phyloP scores from a whole-genome alignment of 306 rosid genomes.

The Rosa persica region DNA sequence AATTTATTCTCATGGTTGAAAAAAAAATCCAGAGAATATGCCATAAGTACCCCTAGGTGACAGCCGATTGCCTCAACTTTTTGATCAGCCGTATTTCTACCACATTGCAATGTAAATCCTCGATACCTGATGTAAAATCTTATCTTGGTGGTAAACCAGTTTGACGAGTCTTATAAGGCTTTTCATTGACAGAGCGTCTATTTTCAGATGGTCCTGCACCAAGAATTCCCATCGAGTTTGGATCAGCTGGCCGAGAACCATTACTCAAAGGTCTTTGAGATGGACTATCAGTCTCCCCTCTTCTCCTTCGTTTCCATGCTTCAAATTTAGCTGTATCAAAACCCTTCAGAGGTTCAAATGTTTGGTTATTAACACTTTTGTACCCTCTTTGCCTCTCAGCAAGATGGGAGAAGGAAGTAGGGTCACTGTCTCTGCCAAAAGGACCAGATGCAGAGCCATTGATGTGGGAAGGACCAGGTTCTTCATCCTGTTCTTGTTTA shows the following conservation, averaged over 20 bases:
- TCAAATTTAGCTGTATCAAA: constrained; percentile 62
- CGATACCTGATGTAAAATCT: constrained; percentile 53
- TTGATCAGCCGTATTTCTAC: constrained; percentile 37
- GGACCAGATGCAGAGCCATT: constrained; percentile 62
- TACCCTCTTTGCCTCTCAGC: constrained; percentile 62
- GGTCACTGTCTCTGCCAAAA: constrained; percentile 58
- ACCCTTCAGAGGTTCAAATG: constrained; percentile 58
- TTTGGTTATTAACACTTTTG: constrained; percentile 46
- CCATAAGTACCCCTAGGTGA: constrained; percentile 31
- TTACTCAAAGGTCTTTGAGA: constrained; percentile 58
- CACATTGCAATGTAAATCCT: constrained; percentile 30
- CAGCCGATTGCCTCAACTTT: constrained; percentile 42
- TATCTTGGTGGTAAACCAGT: constrained; percentile 67
- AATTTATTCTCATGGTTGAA: constrained; percentile 68
- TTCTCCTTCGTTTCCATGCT: constrained; percentile 90
- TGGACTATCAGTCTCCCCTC: constrained; percentile 62
- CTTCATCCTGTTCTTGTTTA: constrained; percentile 71
- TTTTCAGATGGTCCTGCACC: constrained; percentile 93
- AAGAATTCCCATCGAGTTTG: constrained; percentile 83
- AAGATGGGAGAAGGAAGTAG: constrained; percentile 40
- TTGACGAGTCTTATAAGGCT: constrained; percentile 65
- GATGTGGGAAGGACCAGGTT: constrained; percentile 71
- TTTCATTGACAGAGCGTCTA: constrained; percentile 55
- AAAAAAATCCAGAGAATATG: constrained; percentile 61
- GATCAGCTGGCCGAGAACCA: constrained; percentile 60